phyloP scores from a whole-genome alignment of 108 stramenopile species.

The Asterionellopsis glacialis region DNA sequence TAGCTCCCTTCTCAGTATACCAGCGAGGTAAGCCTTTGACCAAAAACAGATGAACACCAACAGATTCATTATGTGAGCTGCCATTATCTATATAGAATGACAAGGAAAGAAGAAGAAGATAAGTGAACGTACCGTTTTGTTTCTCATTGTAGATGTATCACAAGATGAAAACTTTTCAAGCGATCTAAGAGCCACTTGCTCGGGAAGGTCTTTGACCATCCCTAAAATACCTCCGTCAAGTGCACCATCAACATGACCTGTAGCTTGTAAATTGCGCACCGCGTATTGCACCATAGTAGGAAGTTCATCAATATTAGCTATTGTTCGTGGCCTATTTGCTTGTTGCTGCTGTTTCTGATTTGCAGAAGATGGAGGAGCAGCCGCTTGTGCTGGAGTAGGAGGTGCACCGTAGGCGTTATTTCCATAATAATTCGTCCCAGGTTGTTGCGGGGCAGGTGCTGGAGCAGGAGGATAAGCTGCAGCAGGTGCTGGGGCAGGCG shows the following conservation, averaged over 20 bases:
- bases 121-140: slow-evolving; percentile 20
- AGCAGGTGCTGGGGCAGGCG: not conserved
- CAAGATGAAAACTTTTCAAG: slow-evolving; percentile 60
- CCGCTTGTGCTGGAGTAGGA: not conserved
- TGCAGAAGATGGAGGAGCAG: slow-evolving; percentile 16
- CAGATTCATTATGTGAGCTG: not conserved
- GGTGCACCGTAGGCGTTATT: slow-evolving; percentile 8
- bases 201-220: slow-evolving; percentile 71
- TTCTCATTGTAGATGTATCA: slow-evolving; percentile 69
- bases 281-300: slow-evolving; percentile 54
- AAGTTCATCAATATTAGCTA: slow-evolving; percentile 50
- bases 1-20: slow-evolving; percentile 68
- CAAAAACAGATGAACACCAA: not conserved
- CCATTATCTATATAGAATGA: not conserved
- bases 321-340: slow-evolving; percentile 18
- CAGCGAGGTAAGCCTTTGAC: slow-evolving; percentile 51
- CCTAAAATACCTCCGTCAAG: slow-evolving; percentile 61
- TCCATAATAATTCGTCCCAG: not conserved
- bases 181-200: slow-evolving; percentile 51
- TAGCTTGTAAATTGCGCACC: slow-evolving; percentile 63
- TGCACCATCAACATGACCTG: slow-evolving; percentile 58
- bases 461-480: slow-evolving; percentile 6
- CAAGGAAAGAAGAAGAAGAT: not conserved
- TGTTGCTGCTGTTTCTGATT: slow-evolving; percentile 12
- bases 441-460: slow-evolving; percentile 1